Percentiles rank a stretch among this genome's conserved stretches.
Conservation (phyloP, 192 early-diverging fungal species). For the Coemansia sp. region DNA sequence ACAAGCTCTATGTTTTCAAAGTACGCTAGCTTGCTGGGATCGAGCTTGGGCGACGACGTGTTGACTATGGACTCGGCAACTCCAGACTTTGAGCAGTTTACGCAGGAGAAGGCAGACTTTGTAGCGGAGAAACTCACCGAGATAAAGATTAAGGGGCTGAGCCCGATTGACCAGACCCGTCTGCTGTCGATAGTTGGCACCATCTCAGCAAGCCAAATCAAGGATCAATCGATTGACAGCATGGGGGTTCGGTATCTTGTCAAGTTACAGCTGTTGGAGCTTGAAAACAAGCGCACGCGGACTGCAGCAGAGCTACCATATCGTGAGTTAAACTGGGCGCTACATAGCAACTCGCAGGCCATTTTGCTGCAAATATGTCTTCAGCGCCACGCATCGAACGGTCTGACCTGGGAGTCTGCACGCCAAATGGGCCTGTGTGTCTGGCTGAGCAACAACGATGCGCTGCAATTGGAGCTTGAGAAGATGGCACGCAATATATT, state of each 20-base stretch:
- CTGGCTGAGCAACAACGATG: slow-evolving; percentile 78
- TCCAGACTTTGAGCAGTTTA: slow-evolving; percentile 42
- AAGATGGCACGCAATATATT: slow-evolving; percentile 88
- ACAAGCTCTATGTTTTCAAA: slow-evolving; percentile 1
- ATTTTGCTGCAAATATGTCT: slow-evolving; percentile 38
- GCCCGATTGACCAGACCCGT: slow-evolving; percentile 66
- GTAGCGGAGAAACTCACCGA: slow-evolving; percentile 43
- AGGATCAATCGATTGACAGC: slow-evolving; percentile 79
- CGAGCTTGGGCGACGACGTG: slow-evolving; percentile 2
- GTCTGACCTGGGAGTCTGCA: slow-evolving; percentile 80
- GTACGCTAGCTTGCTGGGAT: slow-evolving; percentile 31
- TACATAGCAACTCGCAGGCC: slow-evolving; percentile 86
- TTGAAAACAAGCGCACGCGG: slow-evolving; percentile 56
- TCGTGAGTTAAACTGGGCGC: slow-evolving; percentile 79
- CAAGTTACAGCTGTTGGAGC: slow-evolving; percentile 66
- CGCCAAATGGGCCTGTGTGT: slow-evolving; percentile 78
- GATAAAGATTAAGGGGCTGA: slow-evolving; percentile 56
- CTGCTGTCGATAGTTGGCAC: slow-evolving; percentile 79
- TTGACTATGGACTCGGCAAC: slow-evolving; percentile 4
- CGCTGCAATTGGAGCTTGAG: slow-evolving; percentile 72
- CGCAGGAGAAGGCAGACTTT: slow-evolving; percentile 45
- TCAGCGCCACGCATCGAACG: slow-evolving; percentile 53
- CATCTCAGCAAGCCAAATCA: slow-evolving; percentile 50
- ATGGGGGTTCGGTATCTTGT: slow-evolving; percentile 85
- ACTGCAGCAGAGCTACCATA: slow-evolving; percentile 54